Evolutionary conservation across 768 basidiomycete species (phyloP).

Genomic region (Gloeophyllum trabeum): DNA sequence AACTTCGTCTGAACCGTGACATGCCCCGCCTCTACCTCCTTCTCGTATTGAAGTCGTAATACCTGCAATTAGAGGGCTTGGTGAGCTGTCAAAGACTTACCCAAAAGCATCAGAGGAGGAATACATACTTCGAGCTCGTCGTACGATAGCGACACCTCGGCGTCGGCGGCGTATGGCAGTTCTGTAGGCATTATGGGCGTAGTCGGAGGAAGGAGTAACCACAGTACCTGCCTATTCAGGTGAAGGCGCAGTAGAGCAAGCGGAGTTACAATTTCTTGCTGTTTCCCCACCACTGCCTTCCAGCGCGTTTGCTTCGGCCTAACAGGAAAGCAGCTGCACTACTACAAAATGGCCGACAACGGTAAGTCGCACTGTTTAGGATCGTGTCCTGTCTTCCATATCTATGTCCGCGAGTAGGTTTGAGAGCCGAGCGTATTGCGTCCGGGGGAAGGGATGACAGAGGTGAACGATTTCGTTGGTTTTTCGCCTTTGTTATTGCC

Average conservation of each 20-base stretch:
- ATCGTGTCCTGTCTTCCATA: neutral
- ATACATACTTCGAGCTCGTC: constrained; percentile 80
- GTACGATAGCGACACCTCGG: constrained; percentile 75
- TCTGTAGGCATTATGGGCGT: constrained; percentile 73
- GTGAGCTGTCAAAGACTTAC: neutral
- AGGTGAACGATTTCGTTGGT: constrained; percentile 1
- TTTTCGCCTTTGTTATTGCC: neutral
- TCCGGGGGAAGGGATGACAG: constrained; percentile 1
- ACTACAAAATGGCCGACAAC: neutral
- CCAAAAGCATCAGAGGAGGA: neutral
- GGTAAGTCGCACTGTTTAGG: neutral
- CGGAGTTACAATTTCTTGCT: too few species aligned
- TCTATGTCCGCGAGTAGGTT: neutral
- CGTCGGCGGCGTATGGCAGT: constrained; percentile 92
- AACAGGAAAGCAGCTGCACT: neutral
- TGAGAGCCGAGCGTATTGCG: neutral
- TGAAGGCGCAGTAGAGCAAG: too few species aligned
- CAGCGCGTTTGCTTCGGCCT: too few species aligned
- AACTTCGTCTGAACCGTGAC: constrained; percentile 94
- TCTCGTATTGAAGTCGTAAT: constrained; percentile 77
- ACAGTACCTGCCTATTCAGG: too few species aligned
- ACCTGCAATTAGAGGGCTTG: constrained; percentile 39
- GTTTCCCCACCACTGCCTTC: too few species aligned
- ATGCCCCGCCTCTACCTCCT: constrained; percentile 73
- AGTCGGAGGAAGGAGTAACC: too few species aligned